Base-by-base conservation (phyloP, 2,329 filamentous ascomycete species). In the Claviceps paspali region DNA sequence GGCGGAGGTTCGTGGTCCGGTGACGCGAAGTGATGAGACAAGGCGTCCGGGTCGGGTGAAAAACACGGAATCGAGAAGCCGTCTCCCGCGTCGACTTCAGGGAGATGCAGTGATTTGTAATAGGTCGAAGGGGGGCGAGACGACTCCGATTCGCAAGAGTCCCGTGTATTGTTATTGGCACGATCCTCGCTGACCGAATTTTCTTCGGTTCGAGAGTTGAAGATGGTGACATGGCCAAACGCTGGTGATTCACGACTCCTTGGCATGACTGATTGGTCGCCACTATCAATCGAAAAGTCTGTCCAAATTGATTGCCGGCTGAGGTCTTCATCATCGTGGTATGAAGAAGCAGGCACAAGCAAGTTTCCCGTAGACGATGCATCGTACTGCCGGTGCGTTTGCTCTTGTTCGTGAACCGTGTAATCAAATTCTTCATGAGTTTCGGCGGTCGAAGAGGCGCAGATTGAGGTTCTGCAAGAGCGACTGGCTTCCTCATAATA, bases 241-340 rank as follows among this genome's bases (percentile, higher is more conserved):
- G 49, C 42, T 3, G 48, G 47, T 23, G 48, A 47, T 29, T 53
- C 53, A 17, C 49, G 45, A 17, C 42, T 36, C 22, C 46, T 47
- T n/a, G 49, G 51, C 37, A 54, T 43, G 19, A 45, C 50, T 12
- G 54, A 55, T n/a, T 44, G 45, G 41, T 70, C 66, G 15, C 58
- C 61, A 40, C 68, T 74, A 12, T 70, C 68, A 8, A 75, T 56
- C 0, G 71, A 73, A 41, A 70, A 67, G 47, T 76, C 71, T 19
- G 72, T 76, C 72, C 72, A 76, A n/a, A 63, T 59, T 2, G 71
- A 73, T 38, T 68, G 64, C 34, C 72, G 67, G 43, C 71, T 76
- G 15, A 57, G 53, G 27, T 70, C 61, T 41, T 73, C 51, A 60
- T 73, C 51, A 60, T 41, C 57, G 53, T 29, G 62, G 53, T 36